phyloP scores from a whole-genome alignment of 2,329 filamentous ascomycete species.

The Aspergillus arachidicola region DNA sequence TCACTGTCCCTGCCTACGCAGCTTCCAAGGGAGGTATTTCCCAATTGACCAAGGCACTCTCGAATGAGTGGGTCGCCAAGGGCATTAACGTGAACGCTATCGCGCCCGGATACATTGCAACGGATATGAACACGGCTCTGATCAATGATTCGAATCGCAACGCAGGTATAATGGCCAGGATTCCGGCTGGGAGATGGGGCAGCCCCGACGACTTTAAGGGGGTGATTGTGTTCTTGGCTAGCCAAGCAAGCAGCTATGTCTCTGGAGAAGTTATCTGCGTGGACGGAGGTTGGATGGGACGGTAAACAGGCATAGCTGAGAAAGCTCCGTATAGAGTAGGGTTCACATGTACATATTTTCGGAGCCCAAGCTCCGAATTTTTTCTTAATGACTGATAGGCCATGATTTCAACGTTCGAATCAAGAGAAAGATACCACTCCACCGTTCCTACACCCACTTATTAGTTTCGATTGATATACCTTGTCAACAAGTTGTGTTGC shows the following conservation, averaged over 20 bases:
- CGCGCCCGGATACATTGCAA: conserved; percentile 85
- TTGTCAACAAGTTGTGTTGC: conserved; percentile 9
- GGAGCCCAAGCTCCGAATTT: not conserved
- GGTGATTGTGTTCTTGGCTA: conserved; percentile 74
- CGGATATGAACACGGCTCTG: conserved; percentile 90
- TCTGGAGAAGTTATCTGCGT: conserved; percentile 80
- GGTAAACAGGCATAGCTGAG: conserved; percentile 51
- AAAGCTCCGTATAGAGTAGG: not conserved
- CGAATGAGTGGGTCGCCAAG: conserved; percentile 81
- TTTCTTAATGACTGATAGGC: not conserved
- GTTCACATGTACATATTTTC: conserved; percentile 1
- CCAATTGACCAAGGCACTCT: conserved; percentile 80
- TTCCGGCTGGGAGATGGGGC: conserved; percentile 84
- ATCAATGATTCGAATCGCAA: conserved; percentile 71
- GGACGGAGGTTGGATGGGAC: conserved; percentile 91
- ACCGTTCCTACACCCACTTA: not conserved
- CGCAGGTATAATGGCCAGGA: conserved; percentile 74
- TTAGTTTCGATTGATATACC: not conserved
- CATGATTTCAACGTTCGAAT: not conserved
- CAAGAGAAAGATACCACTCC: not conserved
- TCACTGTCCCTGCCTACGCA: conserved; percentile 86
- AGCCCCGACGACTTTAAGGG: conserved; percentile 86
- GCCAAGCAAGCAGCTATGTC: conserved; percentile 76
- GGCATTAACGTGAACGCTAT: conserved; percentile 86
- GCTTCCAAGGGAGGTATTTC: conserved; percentile 83